Conservation (phyloP, 352 stramenopile species). For the Phytopythium kandeliae region DNA sequence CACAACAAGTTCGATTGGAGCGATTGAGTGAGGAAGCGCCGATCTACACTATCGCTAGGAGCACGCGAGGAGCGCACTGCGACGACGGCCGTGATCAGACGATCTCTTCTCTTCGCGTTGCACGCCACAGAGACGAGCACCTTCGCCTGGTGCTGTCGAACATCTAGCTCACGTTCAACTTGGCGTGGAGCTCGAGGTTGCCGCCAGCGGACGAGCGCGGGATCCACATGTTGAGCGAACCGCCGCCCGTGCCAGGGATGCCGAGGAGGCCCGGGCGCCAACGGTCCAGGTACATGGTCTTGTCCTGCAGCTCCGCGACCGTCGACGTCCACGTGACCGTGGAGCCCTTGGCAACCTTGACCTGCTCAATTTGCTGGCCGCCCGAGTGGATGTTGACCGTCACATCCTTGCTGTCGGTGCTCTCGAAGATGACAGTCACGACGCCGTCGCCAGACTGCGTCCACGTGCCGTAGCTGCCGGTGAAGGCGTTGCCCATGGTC, state of each 20-base stretch:
- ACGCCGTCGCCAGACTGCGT: constrained; percentile 33
- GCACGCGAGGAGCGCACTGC: no score
- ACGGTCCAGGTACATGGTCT: constrained; percentile 67
- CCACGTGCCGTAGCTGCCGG: constrained; percentile 30
- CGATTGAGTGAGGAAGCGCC: no score
- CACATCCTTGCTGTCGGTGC: constrained; percentile 33
- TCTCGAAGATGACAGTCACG: constrained; percentile 37
- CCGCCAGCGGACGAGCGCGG: constrained; percentile 31
- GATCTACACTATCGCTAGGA: no score
- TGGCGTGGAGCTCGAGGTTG: constrained; percentile 37
- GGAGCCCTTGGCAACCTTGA: constrained; percentile 24
- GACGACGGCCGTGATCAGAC: no score
- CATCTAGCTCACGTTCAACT: constrained; percentile 33
- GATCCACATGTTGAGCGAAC: constrained; percentile 58
- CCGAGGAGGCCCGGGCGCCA: constrained; percentile 52
- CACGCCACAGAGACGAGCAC: neutral
- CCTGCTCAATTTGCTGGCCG: constrained; percentile 26
- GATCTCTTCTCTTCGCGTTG: neutral
- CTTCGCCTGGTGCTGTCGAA: constrained; percentile 3
- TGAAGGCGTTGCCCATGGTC: constrained; percentile 40
- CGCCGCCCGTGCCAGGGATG: constrained; percentile 47
- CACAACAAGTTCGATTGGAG: no score
- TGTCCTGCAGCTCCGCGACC: constrained; percentile 28
- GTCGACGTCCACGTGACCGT: constrained; percentile 35
- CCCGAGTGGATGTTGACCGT: constrained; percentile 36